These are phyloP conservation scores for Bruguiera gymnorhiza DNA, from an alignment of 345 rosid species.

Conservation along the genomic window DNA sequence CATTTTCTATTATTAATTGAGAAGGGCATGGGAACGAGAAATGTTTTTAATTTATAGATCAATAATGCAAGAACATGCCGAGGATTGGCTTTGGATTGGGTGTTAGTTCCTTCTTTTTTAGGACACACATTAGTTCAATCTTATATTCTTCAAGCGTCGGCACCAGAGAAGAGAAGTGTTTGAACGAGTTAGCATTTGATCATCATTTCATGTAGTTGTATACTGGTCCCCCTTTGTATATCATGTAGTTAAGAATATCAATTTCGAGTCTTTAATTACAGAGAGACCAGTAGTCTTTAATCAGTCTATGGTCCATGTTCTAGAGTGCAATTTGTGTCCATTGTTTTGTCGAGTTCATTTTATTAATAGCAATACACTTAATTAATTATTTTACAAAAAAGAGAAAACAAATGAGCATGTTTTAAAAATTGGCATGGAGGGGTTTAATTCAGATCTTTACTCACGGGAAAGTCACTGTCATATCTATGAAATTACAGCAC, in stretches of 20 bases:
- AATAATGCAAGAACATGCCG: conserved; percentile 7
- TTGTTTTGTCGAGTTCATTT: no score
- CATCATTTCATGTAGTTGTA: neutral
- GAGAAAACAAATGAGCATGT: no score
- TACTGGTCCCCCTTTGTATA: neutral
- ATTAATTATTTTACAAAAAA: no score
- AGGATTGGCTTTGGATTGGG: neutral
- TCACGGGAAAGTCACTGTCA: neutral
- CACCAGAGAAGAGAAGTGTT: neutral
- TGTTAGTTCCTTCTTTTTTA: no score
- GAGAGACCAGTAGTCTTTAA: no score
- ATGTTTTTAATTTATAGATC: neutral
- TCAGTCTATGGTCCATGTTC: no score
- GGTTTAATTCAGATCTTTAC: no score
- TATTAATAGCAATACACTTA: no score
- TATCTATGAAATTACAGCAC: neutral
- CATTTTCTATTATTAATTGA: neutral
- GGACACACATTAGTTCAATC: neutral
- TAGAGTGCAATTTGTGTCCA: no score
- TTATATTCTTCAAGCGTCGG: neutral
- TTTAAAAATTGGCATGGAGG: no score
- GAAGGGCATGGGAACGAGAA: neutral
- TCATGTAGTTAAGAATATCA: no score
- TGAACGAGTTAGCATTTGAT: neutral
- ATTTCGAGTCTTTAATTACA: no score